Conservation (phyloP, 208 protist species). For the Wallacemonas sp. region DNA sequence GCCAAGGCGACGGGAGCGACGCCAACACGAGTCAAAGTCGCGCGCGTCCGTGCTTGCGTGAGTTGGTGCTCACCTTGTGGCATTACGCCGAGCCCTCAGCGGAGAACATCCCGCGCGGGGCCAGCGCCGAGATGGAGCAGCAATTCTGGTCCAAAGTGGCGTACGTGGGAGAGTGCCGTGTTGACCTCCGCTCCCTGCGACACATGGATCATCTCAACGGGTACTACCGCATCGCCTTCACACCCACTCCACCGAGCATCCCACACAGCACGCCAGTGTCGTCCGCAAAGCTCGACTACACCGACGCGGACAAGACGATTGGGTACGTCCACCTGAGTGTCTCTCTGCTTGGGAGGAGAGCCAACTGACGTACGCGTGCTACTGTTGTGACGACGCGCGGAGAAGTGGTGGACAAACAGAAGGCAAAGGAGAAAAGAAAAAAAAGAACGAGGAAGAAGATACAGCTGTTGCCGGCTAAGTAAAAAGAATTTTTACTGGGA, state of each 20-base stretch:
- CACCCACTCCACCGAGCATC: neutral
- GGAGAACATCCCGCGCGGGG: neutral
- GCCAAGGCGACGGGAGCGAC: neutral
- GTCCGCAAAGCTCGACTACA: slow-evolving; percentile 2
- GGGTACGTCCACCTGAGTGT: slow-evolving; percentile 72
- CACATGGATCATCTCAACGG: slow-evolving; percentile 68
- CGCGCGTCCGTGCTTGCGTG: slow-evolving; percentile 31
- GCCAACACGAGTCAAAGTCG: neutral
- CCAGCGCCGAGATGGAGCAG: slow-evolving; percentile 32
- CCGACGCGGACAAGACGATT: slow-evolving; percentile 39
- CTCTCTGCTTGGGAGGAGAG: slow-evolving; percentile 36
- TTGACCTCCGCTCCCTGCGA: slow-evolving; percentile 78
- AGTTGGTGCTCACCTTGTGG: slow-evolving; percentile 65
- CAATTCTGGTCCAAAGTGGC: slow-evolving; percentile 67
- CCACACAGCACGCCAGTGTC: neutral
- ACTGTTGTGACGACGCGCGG: too few species aligned
- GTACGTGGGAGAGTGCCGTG: slow-evolving; percentile 61
- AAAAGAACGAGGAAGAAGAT: too few species aligned
- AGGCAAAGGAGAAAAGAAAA: too few species aligned
- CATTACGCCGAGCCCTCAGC: slow-evolving; percentile 21
- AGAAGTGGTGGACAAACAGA: too few species aligned
- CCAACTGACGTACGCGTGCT: too few species aligned
- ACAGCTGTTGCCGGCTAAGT: too few species aligned
- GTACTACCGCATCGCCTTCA: slow-evolving; percentile 61
- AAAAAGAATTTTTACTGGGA: too few species aligned